Evolutionary conservation across 108 stramenopile genomes (phyloP), one percentile per base, ranked within the genome.

Genomic region (Aurantiochytrium sp.): DNA sequence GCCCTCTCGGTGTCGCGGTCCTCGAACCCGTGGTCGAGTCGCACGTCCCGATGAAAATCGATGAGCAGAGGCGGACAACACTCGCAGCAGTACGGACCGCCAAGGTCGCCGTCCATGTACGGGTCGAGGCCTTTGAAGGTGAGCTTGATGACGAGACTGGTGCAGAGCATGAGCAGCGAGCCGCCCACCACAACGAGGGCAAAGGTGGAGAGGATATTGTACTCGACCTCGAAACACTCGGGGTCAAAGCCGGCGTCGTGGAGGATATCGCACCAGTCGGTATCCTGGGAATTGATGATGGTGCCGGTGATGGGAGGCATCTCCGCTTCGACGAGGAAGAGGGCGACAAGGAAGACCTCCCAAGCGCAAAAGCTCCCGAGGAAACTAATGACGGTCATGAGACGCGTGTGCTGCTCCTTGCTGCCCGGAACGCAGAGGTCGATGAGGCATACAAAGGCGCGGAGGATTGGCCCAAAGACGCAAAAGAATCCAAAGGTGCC

Each of bases 281-380:
- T 81, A 48, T 81, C 73, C 17, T 81, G n/a, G 17, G 39, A 41
- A 24, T 81, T 87, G 36, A 95, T 87, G 34, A 96, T 95, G 2
- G 96, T 96, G 50, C 90, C 87, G 22, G 96, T 96, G 55, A 95
- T 94, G 50, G 91, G 86, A 3, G 96, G 96, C 93, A 96, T 96
- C 86, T 95, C 91, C 55, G 93, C 86, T 41, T 95, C 93, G 37
- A 95, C 94, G 93, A 96, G 94, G 68, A 93, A 69, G 36, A 94
- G 90, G 22, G 95, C 96, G 5, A 95, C 88, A 10, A 92, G 86
- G 55, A 96, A 92, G 3, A 96, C 96, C 88, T 96, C 96, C 96
- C 96, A 96, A 4, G 94, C 93, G 85, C 96, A 95, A 92, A 96
- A 95, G 27, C 94, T 92, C 39, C 95, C 96, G 1, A 95, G 86